Percentiles rank a stretch among this genome's conserved stretches.
Conservation (phyloP, 2,329 filamentous ascomycete species). For the Lachnum nothofagi region DNA sequence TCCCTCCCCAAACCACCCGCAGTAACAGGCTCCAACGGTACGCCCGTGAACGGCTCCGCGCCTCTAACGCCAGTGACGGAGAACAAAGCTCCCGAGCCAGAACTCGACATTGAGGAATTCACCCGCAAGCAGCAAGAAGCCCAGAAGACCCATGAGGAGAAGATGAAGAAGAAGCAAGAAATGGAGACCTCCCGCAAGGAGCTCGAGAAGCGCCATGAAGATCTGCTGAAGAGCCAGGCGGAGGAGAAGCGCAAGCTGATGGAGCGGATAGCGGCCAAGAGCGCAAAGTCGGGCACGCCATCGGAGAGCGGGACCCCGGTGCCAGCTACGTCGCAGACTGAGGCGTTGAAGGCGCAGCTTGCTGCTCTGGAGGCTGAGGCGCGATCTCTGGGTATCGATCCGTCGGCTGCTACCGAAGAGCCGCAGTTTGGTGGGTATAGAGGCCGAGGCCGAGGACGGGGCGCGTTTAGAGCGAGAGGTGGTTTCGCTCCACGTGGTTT, state of each 20-base stretch:
- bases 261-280: constrained; percentile 56
- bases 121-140: constrained; percentile 64
- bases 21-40: constrained; percentile 30
- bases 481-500: constrained; percentile 35
- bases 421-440: constrained; percentile 36
- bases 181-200: constrained; percentile 58
- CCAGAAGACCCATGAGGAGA: constrained; percentile 64
- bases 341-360: constrained; percentile 64
- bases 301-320: constrained; percentile 18
- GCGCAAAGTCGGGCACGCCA: constrained; percentile 30
- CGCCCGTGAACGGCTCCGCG: constrained; percentile 26
- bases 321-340: constrained; percentile 43
- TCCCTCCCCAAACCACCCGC: constrained; percentile 28
- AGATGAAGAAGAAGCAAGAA: constrained; percentile 56
- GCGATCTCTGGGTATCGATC: constrained; percentile 61
- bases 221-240: constrained; percentile 57
- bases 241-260: constrained; percentile 59
- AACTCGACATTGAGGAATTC: constrained; percentile 67
- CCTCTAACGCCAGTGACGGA: constrained; percentile 20
- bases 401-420: constrained; percentile 40
- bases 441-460: constrained; percentile 38
- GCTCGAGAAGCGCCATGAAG: constrained; percentile 59
- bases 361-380: constrained; percentile 71
- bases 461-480: constrained; percentile 36
- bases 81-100: constrained; percentile 35